phyloP scores from a whole-genome alignment of 23 red algal species.

The Agarophyton chilense region DNA sequence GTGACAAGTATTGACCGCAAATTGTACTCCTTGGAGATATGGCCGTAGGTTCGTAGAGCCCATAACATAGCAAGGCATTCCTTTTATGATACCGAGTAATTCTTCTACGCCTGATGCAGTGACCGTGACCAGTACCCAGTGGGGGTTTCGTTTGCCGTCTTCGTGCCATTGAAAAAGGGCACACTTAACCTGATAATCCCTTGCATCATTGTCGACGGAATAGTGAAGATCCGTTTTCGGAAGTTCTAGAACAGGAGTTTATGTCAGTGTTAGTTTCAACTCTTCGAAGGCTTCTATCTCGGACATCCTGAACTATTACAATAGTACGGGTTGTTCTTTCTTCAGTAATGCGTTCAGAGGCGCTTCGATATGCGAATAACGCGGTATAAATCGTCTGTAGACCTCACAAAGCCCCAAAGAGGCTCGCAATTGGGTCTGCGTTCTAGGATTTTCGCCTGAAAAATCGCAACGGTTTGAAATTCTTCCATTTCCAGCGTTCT shows the following conservation, averaged over 20 bases:
- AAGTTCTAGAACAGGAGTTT: neutral
- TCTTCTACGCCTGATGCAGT: no score
- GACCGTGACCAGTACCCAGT: no score
- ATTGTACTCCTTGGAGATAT: no score
- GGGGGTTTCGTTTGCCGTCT: no score
- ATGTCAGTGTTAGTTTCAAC: neutral
- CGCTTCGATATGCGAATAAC: no score
- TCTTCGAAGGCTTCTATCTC: neutral
- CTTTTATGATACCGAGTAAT: no score
- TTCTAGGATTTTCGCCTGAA: neutral
- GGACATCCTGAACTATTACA: neutral
- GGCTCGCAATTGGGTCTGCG: neutral
- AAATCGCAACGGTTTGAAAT: neutral
- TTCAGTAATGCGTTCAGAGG: no score
- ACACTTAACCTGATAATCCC: neutral
- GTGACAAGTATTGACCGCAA: no score
- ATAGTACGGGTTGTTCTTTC: neutral
- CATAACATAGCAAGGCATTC: no score
- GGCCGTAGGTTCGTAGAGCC: no score
- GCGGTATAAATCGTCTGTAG: neutral
- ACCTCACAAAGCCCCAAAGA: neutral
- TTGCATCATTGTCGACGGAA: neutral
- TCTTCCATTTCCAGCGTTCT: neutral
- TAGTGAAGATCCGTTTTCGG: neutral
- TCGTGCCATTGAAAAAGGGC: no score